These are phyloP conservation scores for Pleodorina starrii DNA, from an alignment of 139 green algal genomes.

Conservation along the genomic window DNA sequence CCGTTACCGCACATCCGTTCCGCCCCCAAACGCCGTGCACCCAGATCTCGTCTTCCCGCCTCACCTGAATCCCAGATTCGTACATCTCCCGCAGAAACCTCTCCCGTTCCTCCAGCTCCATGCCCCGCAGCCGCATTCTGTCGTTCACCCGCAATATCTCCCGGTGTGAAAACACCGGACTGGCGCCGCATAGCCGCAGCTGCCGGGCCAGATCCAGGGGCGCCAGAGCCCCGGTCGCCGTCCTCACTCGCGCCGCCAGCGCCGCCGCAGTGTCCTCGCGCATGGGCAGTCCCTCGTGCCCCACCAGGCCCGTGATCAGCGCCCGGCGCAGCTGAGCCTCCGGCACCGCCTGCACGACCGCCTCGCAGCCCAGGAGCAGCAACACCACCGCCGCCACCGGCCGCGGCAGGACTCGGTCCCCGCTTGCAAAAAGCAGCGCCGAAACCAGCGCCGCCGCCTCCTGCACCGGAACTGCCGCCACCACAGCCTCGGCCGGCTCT, in stretches of 20 bases:
- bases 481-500: no score
- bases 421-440: neutral
- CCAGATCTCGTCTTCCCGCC: no score
- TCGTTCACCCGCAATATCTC: neutral
- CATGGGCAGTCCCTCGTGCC: neutral
- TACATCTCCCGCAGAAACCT: neutral
- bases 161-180: neutral
- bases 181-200: slow-evolving; percentile 5
- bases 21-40: no score
- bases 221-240: neutral
- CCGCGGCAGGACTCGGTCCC: neutral
- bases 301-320: neutral
- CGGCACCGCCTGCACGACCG: neutral
- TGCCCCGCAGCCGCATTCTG: neutral
- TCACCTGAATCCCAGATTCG: neutral
- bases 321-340: neutral
- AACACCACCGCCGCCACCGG: neutral
- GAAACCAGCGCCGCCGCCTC: neutral
- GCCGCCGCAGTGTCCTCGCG: no score
- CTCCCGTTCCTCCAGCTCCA: neutral
- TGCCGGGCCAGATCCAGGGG: neutral
- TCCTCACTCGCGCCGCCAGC: neutral
- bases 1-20: no score
- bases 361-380: slow-evolving; percentile 3
- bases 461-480: neutral